A percentile compares a stretch with the other conserved stretches of the same genome.
phyloP scores from a whole-genome alignment of 306 rosid genomes.

The Vigna reflexopilosa region DNA sequence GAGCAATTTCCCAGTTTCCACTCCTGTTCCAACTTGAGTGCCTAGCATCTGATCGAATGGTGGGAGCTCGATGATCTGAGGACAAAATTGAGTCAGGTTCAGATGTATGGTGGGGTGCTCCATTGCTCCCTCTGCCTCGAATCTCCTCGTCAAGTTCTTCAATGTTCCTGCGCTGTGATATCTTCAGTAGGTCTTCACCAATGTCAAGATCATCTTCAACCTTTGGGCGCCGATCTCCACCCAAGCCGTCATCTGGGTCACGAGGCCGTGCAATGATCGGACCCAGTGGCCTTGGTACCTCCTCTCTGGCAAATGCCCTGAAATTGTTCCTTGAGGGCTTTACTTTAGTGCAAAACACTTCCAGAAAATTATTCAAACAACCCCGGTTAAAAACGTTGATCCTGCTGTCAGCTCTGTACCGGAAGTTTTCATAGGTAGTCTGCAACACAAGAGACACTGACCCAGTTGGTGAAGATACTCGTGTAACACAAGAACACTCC shows the following conservation, averaged over 20 bases:
- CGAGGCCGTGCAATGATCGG: slow-evolving; percentile 47
- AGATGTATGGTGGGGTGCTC: slow-evolving; percentile 57
- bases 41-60: slow-evolving; percentile 74
- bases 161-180: slow-evolving; percentile 86
- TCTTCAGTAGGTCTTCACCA: slow-evolving; percentile 90
- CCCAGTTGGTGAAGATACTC: slow-evolving; percentile 6
- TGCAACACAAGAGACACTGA: slow-evolving; percentile 52
- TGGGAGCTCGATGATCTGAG: slow-evolving; percentile 79
- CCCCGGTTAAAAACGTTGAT: slow-evolving; percentile 76
- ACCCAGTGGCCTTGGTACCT: slow-evolving; percentile 60
- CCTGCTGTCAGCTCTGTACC: slow-evolving; percentile 83
- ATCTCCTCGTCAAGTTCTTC: slow-evolving; percentile 81
- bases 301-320: slow-evolving; percentile 79
- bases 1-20: slow-evolving; percentile 84
- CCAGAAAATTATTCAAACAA: slow-evolving; percentile 77
- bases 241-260: slow-evolving; percentile 62
- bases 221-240: slow-evolving; percentile 79
- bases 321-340: slow-evolving; percentile 84
- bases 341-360: slow-evolving; percentile 79
- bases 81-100: slow-evolving; percentile 77
- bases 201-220: slow-evolving; percentile 91
- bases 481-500: not conserved
- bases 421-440: slow-evolving; percentile 94
- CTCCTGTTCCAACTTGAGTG: slow-evolving; percentile 88
- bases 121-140: slow-evolving; percentile 75